Evolutionary conservation across 306 rosid genomes (phyloP).

Genomic region (Vigna unguiculata): DNA sequence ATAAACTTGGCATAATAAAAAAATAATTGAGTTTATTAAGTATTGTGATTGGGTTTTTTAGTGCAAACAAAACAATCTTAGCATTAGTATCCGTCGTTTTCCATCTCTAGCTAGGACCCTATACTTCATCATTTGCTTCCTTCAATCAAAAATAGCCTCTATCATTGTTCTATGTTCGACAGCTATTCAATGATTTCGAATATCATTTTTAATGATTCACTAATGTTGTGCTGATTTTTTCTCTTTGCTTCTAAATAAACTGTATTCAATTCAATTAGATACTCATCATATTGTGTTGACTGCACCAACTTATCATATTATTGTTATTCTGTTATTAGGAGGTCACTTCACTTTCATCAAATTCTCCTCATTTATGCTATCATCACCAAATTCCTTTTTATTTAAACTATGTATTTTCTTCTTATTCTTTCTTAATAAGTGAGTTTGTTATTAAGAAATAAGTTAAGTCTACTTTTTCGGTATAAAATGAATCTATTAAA

Average conservation of each 20-base stretch:
- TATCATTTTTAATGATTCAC: constrained; percentile 19
- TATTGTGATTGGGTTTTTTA: not conserved
- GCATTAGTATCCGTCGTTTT: not conserved
- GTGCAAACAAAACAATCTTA: not conserved
- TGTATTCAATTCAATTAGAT: not conserved
- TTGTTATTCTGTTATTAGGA: too few relatives aligned
- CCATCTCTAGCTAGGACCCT: not conserved
- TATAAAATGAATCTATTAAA: too few relatives aligned
- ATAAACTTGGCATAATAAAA: not conserved
- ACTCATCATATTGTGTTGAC: too few relatives aligned
- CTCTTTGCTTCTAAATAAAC: constrained; percentile 19
- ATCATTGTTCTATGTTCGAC: constrained; percentile 6
- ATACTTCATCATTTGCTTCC: constrained; percentile 28
- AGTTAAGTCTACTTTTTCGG: too few relatives aligned
- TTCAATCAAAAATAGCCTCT: constrained; percentile 32
- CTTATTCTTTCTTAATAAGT: too few relatives aligned
- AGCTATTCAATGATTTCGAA: constrained; percentile 34
- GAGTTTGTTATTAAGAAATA: too few relatives aligned
- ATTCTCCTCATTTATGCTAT: too few relatives aligned
- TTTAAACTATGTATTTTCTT: too few relatives aligned
- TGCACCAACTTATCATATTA: too few relatives aligned
- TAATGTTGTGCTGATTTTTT: constrained; percentile 1
- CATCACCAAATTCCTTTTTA: too few relatives aligned
- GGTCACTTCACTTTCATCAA: too few relatives aligned
- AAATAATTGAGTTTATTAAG: not conserved